Evolutionary conservation across 176 grass and related monocot genomes (phyloP).

Genomic region (Coix lacrymajobi): DNA sequence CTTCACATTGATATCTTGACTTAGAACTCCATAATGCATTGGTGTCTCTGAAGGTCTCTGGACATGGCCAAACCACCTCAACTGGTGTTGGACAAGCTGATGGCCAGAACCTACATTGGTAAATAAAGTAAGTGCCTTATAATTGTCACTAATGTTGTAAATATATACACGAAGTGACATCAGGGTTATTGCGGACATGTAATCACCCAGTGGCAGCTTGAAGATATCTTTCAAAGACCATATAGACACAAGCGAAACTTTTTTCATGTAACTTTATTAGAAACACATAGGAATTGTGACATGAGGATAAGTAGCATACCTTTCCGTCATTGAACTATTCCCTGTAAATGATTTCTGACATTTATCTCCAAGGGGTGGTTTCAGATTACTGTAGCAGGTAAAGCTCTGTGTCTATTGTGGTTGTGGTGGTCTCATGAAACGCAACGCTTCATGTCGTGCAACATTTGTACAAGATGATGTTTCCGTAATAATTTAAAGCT

Average conservation of each 20-base stretch:
- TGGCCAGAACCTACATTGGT: conserved; percentile 62
- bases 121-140: not conserved
- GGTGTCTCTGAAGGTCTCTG: too few relatives aligned
- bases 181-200: not conserved
- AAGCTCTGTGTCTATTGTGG: conserved; percentile 40
- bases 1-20: too few relatives aligned
- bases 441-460: conserved; percentile 52
- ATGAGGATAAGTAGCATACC: conserved; percentile 34
- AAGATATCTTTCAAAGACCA: not conserved
- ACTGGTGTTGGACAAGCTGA: too few relatives aligned
- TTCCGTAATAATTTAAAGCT: not conserved
- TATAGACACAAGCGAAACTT: not conserved
- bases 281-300: not conserved
- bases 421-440: conserved; percentile 32
- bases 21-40: too few relatives aligned
- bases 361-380: conserved; percentile 63
- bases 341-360: conserved; percentile 59
- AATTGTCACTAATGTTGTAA: not conserved
- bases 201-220: not conserved
- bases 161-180: not conserved
- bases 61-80: too few relatives aligned
- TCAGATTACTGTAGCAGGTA: conserved; percentile 48
- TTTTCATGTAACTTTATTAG: not conserved
- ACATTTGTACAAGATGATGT: conserved; percentile 4
- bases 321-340: conserved; percentile 75